Evolutionary conservation across 177 flowering plant genomes (phyloP).

Genomic region (Tripterygium wilfordii): DNA sequence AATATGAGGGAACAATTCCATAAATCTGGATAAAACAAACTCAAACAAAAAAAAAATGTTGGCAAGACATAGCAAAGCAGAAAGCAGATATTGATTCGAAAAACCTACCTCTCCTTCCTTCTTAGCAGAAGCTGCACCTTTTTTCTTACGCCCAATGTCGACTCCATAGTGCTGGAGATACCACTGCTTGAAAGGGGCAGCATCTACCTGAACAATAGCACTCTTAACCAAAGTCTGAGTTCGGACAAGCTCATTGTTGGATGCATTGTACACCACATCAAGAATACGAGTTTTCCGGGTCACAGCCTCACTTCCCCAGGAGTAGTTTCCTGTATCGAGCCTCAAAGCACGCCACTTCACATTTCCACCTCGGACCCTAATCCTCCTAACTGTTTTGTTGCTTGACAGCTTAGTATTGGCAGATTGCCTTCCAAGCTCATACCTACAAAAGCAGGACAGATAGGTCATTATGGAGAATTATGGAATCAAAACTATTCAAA

Average conservation of each 20-base stretch:
- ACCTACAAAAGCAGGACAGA: conserved; percentile 24
- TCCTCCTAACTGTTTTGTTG: conserved; percentile 50
- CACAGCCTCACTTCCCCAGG: too few relatives aligned
- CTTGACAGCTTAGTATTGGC: too few relatives aligned
- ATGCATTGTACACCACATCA: too few relatives aligned
- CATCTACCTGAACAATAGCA: conserved; percentile 52
- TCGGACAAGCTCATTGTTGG: conserved; percentile 47
- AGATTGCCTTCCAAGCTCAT: conserved; percentile 52
- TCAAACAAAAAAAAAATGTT: too few relatives aligned
- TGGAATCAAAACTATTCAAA: background rate
- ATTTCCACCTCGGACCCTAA: conserved; percentile 50
- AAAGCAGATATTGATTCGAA: too few relatives aligned
- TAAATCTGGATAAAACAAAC: too few relatives aligned
- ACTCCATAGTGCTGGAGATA: conserved; percentile 48
- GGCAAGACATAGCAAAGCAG: too few relatives aligned
- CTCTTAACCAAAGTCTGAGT: conserved; percentile 47
- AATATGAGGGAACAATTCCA: too few relatives aligned
- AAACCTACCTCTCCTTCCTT: conserved; percentile 43
- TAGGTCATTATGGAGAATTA: background rate
- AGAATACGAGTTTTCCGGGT: conserved; percentile 44
- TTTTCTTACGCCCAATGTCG: conserved; percentile 51
- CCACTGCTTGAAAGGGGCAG: conserved; percentile 51
- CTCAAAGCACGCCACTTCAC: conserved; percentile 57
- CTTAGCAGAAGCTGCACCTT: conserved; percentile 28
- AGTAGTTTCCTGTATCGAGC: conserved; percentile 46